Evolutionary conservation across 2,329 filamentous ascomycete species (phyloP).

Genomic region (Cyclaneusma minus): DNA sequence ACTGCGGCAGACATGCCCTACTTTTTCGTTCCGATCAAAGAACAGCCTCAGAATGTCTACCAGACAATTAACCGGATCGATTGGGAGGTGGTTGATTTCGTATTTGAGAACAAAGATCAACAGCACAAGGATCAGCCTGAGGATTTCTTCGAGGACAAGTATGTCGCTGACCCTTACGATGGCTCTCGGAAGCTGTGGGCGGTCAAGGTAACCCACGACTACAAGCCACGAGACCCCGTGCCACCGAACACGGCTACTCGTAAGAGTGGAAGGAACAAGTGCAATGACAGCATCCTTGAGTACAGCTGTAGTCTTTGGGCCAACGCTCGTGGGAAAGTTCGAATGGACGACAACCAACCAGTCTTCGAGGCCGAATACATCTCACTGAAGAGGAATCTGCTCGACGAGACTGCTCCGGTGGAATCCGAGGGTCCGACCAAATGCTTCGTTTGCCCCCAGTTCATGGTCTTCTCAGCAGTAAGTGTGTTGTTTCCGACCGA

Average conservation of each 20-base stretch:
- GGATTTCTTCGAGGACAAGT: conserved; percentile 35
- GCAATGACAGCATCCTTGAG: conserved; percentile 53
- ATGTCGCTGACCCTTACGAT: conserved; percentile 40
- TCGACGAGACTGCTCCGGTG: conserved; percentile 54
- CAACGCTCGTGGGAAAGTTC: conserved; percentile 34
- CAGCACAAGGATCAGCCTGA: conserved; percentile 23
- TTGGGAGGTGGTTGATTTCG: conserved; percentile 37
- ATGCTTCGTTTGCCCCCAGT: conserved; percentile 63
- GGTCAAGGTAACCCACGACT: conserved; percentile 33
- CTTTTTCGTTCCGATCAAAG: conserved; percentile 53
- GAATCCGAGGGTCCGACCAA: conserved; percentile 26
- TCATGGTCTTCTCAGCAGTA: conserved; percentile 61
- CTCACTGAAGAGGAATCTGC: conserved; percentile 64
- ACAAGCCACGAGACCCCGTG: conserved; percentile 49
- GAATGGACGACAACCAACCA: conserved; percentile 55
- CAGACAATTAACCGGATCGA: conserved; percentile 30
- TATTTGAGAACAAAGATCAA: conserved; percentile 18
- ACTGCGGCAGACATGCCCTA: conserved; percentile 57
- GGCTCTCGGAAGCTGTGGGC: conserved; percentile 48
- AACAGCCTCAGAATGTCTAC: too few relatives aligned
- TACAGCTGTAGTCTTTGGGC: conserved; percentile 68
- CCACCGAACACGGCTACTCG: conserved; percentile 36
- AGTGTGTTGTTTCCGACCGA: too few relatives aligned
- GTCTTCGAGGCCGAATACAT: conserved; percentile 66
- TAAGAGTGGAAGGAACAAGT: conserved; percentile 25